Base-by-base conservation (phyloP, 805 yeast species). In the Cephaloascus albidus region DNA sequence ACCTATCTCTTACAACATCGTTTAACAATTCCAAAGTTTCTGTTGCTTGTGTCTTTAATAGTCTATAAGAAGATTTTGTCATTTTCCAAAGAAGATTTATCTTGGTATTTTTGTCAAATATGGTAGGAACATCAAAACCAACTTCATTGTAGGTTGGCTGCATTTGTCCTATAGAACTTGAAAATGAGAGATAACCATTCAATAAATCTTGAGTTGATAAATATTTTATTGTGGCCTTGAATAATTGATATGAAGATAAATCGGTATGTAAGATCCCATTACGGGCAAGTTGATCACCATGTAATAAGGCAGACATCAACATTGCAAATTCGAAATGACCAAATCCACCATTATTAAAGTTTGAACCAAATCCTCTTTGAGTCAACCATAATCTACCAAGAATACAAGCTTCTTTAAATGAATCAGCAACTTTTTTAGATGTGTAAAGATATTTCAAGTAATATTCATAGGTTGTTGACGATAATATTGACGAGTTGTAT, bases 291-390 rank as follows among this genome's bases (percentile, higher is more conserved):
- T 90, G 89, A 48, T 94, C 94, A 49, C 96, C 96, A 44, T 80
- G 78, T 34, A 93, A 64, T 39, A 93, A 62, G 1, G 88, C 83
- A 33, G 95, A 81, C 79, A 87, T 76, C 38, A 90, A 58, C 31
- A 82, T 63, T 23, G 88, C 81, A 57, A 88, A 88, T 61, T 93
- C 97, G 56, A 87, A 87, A 49, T 82, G 85, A 10, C 97, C 97
- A 58, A 93, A 90, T 0, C 97, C 97, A 26, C 85, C 85, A 34
- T 73, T 67, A 15, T 74, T 66, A 26, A 81, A 54, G 14, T 73
- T 60, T 0, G 94, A 77, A 10, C 75, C 69, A 42, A 87, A 76
- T 0, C 95, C 95, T 47, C 95, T 73, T 60, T 93, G 97, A 37
- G 76, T 72, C 33, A 93, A 69, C 98, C 98, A 93, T 40, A 93